Conservation (phyloP, 2,329 filamentous ascomycete species). For the Neoarthrinium moseri region DNA sequence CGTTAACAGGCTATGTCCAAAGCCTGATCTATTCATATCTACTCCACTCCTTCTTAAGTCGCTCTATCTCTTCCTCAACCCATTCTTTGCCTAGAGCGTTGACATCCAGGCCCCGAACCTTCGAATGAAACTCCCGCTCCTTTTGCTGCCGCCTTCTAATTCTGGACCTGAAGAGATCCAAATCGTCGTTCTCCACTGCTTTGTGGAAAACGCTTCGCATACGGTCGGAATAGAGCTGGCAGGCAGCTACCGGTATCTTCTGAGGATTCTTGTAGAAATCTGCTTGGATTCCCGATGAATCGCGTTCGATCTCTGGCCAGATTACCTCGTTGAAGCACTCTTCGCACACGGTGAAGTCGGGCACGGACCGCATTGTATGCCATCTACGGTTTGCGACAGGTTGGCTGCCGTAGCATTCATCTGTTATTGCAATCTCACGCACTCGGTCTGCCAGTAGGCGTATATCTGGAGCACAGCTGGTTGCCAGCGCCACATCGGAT, state of each 20-base stretch:
- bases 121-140: constrained; percentile 58
- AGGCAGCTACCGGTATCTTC: constrained; percentile 55
- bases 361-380: constrained; percentile 75
- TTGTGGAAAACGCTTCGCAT: constrained; percentile 75
- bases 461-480: constrained; percentile 51
- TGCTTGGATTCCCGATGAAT: constrained; percentile 32
- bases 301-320: constrained; percentile 60
- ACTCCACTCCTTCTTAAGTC: constrained; percentile 55
- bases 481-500: constrained; percentile 48
- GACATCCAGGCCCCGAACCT: constrained; percentile 43
- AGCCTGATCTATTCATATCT: constrained; percentile 47
- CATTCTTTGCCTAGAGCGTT: constrained; percentile 32
- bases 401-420: constrained; percentile 66
- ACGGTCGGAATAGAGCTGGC: constrained; percentile 76
- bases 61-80: constrained; percentile 43
- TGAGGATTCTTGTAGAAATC: constrained; percentile 64
- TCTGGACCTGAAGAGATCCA: constrained; percentile 58
- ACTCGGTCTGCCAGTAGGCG: constrained; percentile 63
- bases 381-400: constrained; percentile 63
- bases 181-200: constrained; percentile 66
- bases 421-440: constrained; percentile 52
- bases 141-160: constrained; percentile 59
- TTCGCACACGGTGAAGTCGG: constrained; percentile 79
- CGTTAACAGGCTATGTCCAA: neutral
- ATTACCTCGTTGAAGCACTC: constrained; percentile 83